Percentiles rank a stretch among this genome's conserved stretches.
These are phyloP conservation scores for Ciborinia camelliae DNA, from an alignment of 2,329 filamentous ascomycete genomes.

Conservation along the genomic window DNA sequence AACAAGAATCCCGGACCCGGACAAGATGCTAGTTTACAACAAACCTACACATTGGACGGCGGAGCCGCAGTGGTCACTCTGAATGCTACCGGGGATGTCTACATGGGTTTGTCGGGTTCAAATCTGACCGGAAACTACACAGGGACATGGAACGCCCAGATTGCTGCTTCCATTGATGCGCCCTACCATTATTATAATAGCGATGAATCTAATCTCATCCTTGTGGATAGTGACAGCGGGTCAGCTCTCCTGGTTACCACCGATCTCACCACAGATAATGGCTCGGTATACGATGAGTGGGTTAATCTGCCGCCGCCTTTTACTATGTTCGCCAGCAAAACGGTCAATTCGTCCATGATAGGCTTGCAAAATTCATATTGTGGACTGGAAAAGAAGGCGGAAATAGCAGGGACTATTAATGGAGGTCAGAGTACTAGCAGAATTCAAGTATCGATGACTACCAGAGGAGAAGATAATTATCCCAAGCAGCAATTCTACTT, in stretches of 20 bases:
- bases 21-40: constrained; percentile 27
- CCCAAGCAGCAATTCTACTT: constrained; percentile 90
- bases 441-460: constrained; percentile 63
- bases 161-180: constrained; percentile 77
- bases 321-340: constrained; percentile 71
- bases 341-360: constrained; percentile 54
- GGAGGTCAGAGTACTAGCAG: constrained; percentile 43
- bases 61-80: constrained; percentile 51
- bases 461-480: constrained; percentile 59
- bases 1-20: constrained; percentile 65
- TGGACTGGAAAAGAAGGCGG: constrained; percentile 65
- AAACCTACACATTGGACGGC: constrained; percentile 27
- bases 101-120: constrained; percentile 71
- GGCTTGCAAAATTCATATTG: constrained; percentile 81
- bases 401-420: constrained; percentile 56
- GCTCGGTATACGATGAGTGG: constrained; percentile 51
- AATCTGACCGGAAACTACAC: constrained; percentile 49
- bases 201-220: constrained; percentile 52
- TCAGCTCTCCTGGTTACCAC: constrained; percentile 77
- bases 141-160: constrained; percentile 72
- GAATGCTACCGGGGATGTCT: constrained; percentile 64
- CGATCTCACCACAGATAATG: constrained; percentile 58
- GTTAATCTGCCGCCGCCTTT: constrained; percentile 62
- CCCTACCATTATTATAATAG: constrained; percentile 66
- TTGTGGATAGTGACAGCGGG: constrained; percentile 80